phyloP scores from a whole-genome alignment of 2,329 filamentous ascomycete species.

The Aciculosporium take region DNA sequence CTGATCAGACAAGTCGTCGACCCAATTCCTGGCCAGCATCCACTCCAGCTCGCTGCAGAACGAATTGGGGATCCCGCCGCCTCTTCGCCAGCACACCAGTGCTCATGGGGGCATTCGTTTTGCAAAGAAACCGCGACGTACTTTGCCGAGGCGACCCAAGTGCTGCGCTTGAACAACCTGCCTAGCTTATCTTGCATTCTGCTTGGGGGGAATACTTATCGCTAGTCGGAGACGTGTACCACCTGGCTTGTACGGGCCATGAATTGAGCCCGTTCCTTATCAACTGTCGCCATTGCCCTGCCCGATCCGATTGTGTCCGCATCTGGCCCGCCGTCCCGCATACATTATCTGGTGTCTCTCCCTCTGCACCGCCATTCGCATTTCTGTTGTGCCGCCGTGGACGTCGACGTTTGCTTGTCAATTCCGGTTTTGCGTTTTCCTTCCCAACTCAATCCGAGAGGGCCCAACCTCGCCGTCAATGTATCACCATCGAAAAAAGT shows the following conservation, averaged over 20 bases:
- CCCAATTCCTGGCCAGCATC: constrained; percentile 1
- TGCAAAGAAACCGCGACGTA: too few relatives aligned
- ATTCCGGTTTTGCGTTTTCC: too few relatives aligned
- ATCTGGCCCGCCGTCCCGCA: neutral
- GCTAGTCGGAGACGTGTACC: neutral
- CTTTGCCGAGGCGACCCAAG: too few relatives aligned
- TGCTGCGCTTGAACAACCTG: too few relatives aligned
- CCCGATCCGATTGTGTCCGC: neutral
- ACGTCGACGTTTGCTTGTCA: too few relatives aligned
- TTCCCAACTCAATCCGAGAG: neutral
- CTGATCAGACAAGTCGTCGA: neutral
- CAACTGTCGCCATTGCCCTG: neutral
- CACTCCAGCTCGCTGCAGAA: neutral
- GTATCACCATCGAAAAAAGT: constrained; percentile 44
- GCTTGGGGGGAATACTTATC: neutral
- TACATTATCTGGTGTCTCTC: neutral
- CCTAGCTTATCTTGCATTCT: constrained; percentile 1
- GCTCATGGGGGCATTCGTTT: too few relatives aligned
- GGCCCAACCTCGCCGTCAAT: constrained; percentile 19
- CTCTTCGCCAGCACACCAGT: neutral
- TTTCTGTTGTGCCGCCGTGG: too few relatives aligned
- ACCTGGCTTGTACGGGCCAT: neutral
- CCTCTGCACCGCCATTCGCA: too few relatives aligned
- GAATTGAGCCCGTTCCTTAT: neutral
- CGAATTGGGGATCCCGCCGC: constrained; percentile 1